Evolutionary conservation across 202 grass and related monocot genomes (phyloP).

Genomic region (Setaria viridis): DNA sequence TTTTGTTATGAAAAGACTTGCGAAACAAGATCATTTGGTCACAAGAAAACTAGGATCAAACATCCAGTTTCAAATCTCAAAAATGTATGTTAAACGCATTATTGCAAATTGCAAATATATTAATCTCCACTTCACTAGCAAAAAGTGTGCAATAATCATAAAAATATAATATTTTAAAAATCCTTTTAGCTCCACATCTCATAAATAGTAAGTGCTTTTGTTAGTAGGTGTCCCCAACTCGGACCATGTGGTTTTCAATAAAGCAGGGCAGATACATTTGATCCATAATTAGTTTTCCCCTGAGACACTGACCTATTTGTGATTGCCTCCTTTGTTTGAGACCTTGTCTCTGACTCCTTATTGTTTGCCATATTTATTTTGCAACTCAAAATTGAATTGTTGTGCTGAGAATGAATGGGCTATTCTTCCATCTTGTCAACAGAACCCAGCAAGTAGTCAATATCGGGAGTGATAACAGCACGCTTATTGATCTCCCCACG

Average conservation of each 20-base stretch:
- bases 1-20: not conserved
- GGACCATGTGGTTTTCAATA: not conserved
- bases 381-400: slow-evolving; percentile 34
- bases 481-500: slow-evolving; percentile 67
- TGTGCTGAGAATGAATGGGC: not conserved
- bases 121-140: not conserved
- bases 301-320: not conserved
- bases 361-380: not conserved
- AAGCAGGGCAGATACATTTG: not conserved
- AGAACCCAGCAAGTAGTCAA: slow-evolving; percentile 62
- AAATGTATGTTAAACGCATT: not conserved
- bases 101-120: not conserved
- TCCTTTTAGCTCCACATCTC: not conserved
- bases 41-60: too few relatives aligned
- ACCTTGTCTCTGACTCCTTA: not conserved
- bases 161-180: not conserved
- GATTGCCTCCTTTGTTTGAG: not conserved
- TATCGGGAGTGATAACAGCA: slow-evolving; percentile 60
- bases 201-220: not conserved
- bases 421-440: slow-evolving; percentile 47
- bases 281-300: not conserved
- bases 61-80: not conserved
- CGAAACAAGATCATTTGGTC: not conserved
- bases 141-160: not conserved
- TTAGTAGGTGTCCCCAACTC: not conserved